Percentiles rank a stretch among this genome's conserved stretches.
Conservation (phyloP, 441 rosid genomes). For the Populus trichocarpa region DNA sequence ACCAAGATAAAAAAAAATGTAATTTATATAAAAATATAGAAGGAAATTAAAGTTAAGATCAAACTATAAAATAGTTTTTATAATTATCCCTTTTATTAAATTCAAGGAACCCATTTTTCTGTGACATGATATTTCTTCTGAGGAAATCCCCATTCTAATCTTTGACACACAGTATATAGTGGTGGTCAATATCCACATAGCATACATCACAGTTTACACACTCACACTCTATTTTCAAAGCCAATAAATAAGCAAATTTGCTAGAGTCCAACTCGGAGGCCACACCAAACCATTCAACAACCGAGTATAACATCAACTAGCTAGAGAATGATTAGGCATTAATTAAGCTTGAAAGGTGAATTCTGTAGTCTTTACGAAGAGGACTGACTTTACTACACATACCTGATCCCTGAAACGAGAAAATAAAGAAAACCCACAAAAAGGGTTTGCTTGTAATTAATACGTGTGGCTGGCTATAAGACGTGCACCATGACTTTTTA, state of each 20-base stretch:
- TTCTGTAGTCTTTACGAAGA: background rate
- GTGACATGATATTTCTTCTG: too few relatives aligned
- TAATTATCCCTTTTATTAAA: too few relatives aligned
- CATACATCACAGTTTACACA: background rate
- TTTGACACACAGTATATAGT: background rate
- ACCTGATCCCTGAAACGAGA: background rate
- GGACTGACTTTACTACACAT: too few relatives aligned
- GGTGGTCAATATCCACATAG: background rate
- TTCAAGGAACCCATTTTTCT: too few relatives aligned
- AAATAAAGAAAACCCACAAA: background rate
- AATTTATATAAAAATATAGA: too few relatives aligned
- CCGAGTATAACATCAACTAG: background rate
- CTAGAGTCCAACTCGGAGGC: slow-evolving; percentile 24
- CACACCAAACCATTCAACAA: slow-evolving; percentile 10
- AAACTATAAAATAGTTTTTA: too few relatives aligned
- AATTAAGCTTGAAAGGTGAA: slow-evolving; percentile 22
- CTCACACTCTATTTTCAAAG: slow-evolving; percentile 5
- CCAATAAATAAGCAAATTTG: background rate
- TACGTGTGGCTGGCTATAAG: background rate
- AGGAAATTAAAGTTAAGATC: too few relatives aligned
- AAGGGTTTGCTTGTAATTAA: background rate
- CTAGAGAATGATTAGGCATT: slow-evolving; percentile 25
- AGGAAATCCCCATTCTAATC: too few relatives aligned
- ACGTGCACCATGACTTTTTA: background rate
- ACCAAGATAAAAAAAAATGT: too few relatives aligned